These are phyloP conservation scores for Aspergillus fischeri DNA, from an alignment of 2,329 filamentous ascomycete genomes.

Conservation along the genomic window DNA sequence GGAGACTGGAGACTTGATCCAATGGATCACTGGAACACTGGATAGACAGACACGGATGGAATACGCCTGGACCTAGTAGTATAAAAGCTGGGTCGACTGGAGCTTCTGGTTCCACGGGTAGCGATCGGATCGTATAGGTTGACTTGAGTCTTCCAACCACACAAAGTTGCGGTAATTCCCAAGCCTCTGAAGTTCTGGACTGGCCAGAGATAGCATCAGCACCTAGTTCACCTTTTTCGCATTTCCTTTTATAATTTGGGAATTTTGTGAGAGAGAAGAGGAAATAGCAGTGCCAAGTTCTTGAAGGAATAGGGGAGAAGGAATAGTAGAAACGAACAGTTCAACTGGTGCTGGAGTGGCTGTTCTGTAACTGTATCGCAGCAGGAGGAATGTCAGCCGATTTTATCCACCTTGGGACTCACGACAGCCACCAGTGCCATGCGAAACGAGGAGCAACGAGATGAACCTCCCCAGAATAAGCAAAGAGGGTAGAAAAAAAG, in stretches of 20 bases:
- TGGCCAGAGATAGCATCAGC: constrained; percentile 8
- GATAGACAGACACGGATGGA: neutral
- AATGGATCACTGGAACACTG: neutral
- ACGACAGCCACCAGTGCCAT: constrained; percentile 13
- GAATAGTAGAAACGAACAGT: neutral
- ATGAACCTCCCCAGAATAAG: neutral
- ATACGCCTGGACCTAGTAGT: constrained; percentile 9
- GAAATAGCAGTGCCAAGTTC: neutral
- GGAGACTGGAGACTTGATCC: neutral
- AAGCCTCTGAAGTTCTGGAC: constrained; percentile 17
- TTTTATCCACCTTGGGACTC: constrained; percentile 14
- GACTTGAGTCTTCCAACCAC: constrained; percentile 17
- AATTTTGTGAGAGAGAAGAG: neutral
- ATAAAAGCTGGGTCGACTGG: constrained; percentile 14
- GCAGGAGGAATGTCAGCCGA: constrained; percentile 19
- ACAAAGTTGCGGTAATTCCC: constrained; percentile 26
- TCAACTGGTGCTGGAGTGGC: constrained; percentile 12
- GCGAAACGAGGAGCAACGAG: constrained; percentile 2
- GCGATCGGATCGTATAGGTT: constrained; percentile 23
- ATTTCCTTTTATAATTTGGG: neutral
- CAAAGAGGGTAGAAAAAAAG: neutral
- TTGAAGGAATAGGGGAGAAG: neutral
- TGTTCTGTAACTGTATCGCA: constrained; percentile 14
- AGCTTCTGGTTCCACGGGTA: constrained; percentile 24
- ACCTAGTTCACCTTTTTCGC: neutral